Conservation (phyloP, 257 asterid species). For the Capsicum baccatum region DNA sequence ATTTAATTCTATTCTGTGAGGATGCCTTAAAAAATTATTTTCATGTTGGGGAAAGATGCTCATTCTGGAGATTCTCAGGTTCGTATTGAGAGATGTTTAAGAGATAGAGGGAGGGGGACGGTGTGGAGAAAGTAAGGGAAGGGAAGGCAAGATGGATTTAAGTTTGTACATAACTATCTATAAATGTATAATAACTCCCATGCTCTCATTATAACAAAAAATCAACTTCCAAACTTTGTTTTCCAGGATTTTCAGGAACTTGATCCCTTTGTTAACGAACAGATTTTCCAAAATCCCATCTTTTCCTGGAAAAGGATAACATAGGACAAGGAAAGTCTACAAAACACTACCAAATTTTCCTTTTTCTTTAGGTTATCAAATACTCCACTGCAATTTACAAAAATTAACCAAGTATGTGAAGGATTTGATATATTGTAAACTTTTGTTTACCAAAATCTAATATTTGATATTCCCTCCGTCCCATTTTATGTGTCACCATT, state of each 20-base stretch:
- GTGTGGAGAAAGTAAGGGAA: not conserved
- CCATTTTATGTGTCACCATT: too few species aligned
- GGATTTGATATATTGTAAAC: not conserved
- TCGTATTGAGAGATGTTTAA: not conserved
- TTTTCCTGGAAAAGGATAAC: not conserved
- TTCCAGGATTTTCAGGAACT: not conserved
- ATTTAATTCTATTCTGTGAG: not conserved
- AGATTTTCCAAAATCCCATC: not conserved
- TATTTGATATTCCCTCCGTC: not conserved
- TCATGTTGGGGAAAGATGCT: not conserved
- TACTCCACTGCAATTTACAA: not conserved
- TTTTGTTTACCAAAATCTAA: conserved; percentile 17
- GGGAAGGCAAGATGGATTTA: not conserved
- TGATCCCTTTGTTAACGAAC: not conserved
- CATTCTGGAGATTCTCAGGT: not conserved
- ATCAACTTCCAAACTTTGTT: not conserved
- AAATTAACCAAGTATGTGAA: not conserved
- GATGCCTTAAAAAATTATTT: not conserved
- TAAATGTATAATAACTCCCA: not conserved
- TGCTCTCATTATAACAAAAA: not conserved
- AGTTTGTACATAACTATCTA: conserved; percentile 12
- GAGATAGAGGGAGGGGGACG: not conserved
- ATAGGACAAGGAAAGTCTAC: not conserved
- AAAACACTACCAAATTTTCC: not conserved
- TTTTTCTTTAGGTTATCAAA: not conserved